Evolutionary conservation across 202 grass and related monocot species (phyloP).

Genomic region (Schoenoplectus tabernaemontani): DNA sequence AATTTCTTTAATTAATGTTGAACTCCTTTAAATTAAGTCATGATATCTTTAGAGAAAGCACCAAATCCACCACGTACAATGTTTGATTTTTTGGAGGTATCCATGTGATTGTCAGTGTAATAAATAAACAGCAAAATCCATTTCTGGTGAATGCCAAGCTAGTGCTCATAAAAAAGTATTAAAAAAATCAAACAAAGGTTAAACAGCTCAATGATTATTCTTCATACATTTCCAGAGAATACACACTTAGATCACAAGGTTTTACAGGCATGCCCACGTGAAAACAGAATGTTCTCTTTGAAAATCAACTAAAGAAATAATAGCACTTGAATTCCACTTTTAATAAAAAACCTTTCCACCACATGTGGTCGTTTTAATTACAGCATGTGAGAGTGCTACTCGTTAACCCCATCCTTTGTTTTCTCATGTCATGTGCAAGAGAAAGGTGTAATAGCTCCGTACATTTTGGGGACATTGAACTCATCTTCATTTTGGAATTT

Average conservation of each 20-base stretch:
- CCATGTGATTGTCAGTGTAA: conserved; percentile 9
- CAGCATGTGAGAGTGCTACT: background rate
- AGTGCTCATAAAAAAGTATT: background rate
- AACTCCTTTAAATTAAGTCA: background rate
- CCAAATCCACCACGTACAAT: background rate
- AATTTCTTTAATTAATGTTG: background rate
- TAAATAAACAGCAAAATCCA: background rate
- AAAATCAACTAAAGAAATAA: conserved; percentile 4
- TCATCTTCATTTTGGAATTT: background rate
- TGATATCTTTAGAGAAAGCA: background rate
- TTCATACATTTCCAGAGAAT: background rate
- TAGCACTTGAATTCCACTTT: conserved; percentile 20
- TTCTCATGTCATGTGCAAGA: background rate
- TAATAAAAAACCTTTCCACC: background rate
- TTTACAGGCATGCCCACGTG: conserved; percentile 10
- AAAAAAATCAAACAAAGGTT: background rate
- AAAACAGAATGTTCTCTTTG: conserved; percentile 22
- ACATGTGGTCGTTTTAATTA: conserved; percentile 26
- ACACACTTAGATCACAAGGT: background rate
- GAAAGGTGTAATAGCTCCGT: background rate
- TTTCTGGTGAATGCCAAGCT: background rate
- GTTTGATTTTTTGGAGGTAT: background rate
- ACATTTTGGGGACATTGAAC: background rate
- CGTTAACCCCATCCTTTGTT: conserved; percentile 14
- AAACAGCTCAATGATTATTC: conserved; percentile 9